Base-by-base conservation (phyloP, 352 stramenopile genomes). In the Phytophthora nicotianae region DNA sequence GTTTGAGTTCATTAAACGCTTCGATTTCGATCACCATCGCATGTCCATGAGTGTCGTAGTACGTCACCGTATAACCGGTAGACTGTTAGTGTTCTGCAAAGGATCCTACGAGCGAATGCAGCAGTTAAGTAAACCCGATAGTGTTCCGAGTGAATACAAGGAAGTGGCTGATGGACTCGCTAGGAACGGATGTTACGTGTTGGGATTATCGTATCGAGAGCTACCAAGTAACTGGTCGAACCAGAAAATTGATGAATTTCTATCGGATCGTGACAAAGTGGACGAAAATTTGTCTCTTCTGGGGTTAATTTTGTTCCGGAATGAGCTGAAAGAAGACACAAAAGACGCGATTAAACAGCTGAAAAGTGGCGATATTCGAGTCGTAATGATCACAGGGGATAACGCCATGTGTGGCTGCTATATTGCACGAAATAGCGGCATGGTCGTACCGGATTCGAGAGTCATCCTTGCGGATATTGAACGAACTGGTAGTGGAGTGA, bases 21-120 rank as follows among this genome's bases (percentile, higher is more conserved):
- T 91, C 59, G 86, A 94, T 41, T 97, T 97, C 62, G 88, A 96
- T 57, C 80, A 91, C 65, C 68, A 85, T 42, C 76, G 75, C 17
- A 93, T 91, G 82, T 91, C 79, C 40, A 90, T 95, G 70, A 94
- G 81, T 58, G 88, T 96, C 13, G 67, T 97, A 21, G 75, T 95
- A 20, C 65, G 77, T 1, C 35, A 82, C 46, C 51, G 57, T 1
- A 32, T 53, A 10, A 85, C 69, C 1, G 72, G 75, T 19, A 59
- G 49, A 7, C 35, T 74, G 8, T 78, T 81, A 32, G 82, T 88
- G 0, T 95, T 90, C 65, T 86, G 80, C 24, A 95, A 96, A 50
- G 88, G 86, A 4, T 89, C 81, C 41, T 78, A 84, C 43, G 87
- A 97, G 64, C 72, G 70, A 17, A 90, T 97, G 62, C 69, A 81